phyloP scores from a whole-genome alignment of 331 rosid genomes.

The Saraca asoca region DNA sequence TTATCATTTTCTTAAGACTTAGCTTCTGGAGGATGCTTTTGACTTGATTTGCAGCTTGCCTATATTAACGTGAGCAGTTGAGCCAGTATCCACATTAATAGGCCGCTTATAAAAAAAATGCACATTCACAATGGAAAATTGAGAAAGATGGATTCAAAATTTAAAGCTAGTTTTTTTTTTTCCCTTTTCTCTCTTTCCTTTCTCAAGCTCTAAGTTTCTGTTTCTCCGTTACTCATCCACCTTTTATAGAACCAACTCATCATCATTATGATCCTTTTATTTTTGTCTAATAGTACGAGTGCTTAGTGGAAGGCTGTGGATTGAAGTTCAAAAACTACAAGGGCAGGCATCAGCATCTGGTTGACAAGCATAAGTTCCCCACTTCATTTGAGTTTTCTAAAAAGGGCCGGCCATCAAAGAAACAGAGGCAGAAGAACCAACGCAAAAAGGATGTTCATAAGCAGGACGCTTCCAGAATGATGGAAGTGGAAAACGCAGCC shows the following conservation, averaged over 20 bases:
- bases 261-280: constrained; percentile 16
- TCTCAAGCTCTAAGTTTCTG: constrained; percentile 5
- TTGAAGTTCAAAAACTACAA: constrained; percentile 80
- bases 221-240: constrained; percentile 1
- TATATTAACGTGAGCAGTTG: background rate
- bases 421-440: constrained; percentile 62
- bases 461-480: constrained; percentile 57
- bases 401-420: constrained; percentile 71
- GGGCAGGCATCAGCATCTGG: constrained; percentile 83
- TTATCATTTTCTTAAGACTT: background rate
- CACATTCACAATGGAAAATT: background rate
- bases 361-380: constrained; percentile 89
- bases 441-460: constrained; percentile 48
- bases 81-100: background rate
- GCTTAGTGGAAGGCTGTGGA: constrained; percentile 85
- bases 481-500: constrained; percentile 78
- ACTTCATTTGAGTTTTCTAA: constrained; percentile 72
- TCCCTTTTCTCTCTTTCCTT: background rate
- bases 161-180: background rate
- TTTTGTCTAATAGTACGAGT: constrained; percentile 65
- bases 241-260: background rate
- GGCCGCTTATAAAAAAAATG: background rate
- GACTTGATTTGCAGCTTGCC: background rate
- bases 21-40: background rate
- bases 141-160: background rate